Conservation (phyloP, 176 grass and related monocot species). For the Carex pumila region DNA sequence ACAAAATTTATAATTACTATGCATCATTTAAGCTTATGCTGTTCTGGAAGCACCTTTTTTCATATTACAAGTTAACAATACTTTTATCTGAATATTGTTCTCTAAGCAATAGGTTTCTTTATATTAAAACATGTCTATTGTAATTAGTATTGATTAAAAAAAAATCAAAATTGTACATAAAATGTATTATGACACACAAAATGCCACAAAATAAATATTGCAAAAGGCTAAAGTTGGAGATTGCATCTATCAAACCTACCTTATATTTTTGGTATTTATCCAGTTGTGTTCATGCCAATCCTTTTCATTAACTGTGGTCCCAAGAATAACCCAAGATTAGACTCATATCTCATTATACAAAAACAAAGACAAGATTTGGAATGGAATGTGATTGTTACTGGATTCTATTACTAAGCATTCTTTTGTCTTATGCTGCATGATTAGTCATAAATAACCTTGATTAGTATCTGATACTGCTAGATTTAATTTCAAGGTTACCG, state of each 20-base stretch:
- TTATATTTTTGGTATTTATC: conserved; percentile 6
- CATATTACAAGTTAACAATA: neutral
- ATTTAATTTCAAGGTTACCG: neutral
- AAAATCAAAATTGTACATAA: neutral
- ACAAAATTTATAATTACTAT: neutral
- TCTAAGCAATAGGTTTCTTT: neutral
- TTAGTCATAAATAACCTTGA: conserved; percentile 3
- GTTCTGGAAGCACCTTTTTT: neutral
- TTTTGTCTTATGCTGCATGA: conserved; percentile 17
- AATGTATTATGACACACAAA: neutral
- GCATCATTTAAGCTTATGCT: neutral
- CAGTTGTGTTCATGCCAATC: neutral
- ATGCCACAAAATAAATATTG: neutral
- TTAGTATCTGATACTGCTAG: neutral
- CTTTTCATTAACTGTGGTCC: conserved; percentile 8
- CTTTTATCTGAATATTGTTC: neutral
- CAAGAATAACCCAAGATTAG: conserved; percentile 8
- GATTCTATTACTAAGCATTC: conserved; percentile 2
- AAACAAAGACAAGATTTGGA: conserved; percentile 5
- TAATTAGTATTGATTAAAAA: neutral
- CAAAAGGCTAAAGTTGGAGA: neutral
- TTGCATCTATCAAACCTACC: conserved; percentile 9
- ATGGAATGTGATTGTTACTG: conserved; percentile 2
- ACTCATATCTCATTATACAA: conserved; percentile 6
- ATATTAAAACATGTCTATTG: neutral